Percentiles rank a stretch among this genome's conserved stretches.
Evolutionary conservation across 2,329 filamentous ascomycete species (phyloP).

Genomic region (Ascochyta viciae-villosae): DNA sequence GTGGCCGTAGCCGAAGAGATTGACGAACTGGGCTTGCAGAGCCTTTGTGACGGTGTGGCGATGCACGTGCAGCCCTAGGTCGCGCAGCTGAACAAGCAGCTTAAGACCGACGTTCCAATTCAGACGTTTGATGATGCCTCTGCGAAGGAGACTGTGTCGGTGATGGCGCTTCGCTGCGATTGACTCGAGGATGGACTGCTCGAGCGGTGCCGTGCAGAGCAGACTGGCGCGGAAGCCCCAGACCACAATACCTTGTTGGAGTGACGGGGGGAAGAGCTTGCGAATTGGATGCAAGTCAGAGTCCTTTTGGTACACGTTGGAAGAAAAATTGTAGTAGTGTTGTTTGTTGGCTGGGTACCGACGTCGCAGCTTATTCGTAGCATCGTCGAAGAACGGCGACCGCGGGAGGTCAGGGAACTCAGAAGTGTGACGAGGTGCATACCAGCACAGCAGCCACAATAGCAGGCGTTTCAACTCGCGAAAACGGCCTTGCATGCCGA

Average conservation of each 20-base stretch:
- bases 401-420: conserved; percentile 31
- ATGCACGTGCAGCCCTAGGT: conserved; percentile 37
- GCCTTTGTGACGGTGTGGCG: conserved; percentile 34
- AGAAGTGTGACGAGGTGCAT: conserved; percentile 33
- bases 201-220: conserved; percentile 30
- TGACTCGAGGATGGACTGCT: conserved; percentile 32
- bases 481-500: conserved; percentile 64
- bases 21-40: conserved; percentile 36
- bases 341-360: conserved; percentile 19
- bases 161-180: conserved; percentile 34
- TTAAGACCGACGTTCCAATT: conserved; percentile 41
- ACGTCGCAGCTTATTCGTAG: conserved; percentile 25
- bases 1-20: conserved; percentile 38
- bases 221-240: conserved; percentile 46
- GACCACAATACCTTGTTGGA: conserved; percentile 40
- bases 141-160: conserved; percentile 27
- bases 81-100: conserved; percentile 37
- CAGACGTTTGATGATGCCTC: conserved; percentile 23
- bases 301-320: conserved; percentile 11
- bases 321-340: conserved; percentile 29
- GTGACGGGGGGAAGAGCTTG: conserved; percentile 30
- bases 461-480: conserved; percentile 60
- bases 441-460: conserved; percentile 58
- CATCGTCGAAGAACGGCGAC: conserved; percentile 31
- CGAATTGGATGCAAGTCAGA: conserved; percentile 35